A percentile compares a stretch with the other conserved stretches of the same genome.
Conservation (phyloP, 208 protist genomes). For the Trypanosoma rangeli region DNA sequence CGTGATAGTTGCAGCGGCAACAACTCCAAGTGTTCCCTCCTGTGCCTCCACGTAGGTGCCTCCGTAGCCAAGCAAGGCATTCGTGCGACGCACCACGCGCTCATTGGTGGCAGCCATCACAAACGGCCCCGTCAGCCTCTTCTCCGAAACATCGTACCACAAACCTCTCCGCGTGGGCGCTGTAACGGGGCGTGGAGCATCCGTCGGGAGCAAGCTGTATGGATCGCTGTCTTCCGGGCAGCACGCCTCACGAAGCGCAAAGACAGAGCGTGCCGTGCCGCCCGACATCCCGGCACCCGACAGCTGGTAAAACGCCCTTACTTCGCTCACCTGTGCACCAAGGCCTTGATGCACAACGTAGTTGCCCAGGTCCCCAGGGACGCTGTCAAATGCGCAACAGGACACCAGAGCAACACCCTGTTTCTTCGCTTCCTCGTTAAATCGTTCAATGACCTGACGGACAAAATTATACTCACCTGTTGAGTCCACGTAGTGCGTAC, state of each 20-base stretch:
- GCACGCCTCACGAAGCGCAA: constrained; percentile 30
- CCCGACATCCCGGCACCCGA: constrained; percentile 44
- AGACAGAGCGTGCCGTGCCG: constrained; percentile 68
- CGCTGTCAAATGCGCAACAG: constrained; percentile 88
- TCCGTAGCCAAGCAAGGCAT: constrained; percentile 57
- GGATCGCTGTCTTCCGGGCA: constrained; percentile 38
- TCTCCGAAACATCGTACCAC: constrained; percentile 54
- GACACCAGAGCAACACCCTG: constrained; percentile 67
- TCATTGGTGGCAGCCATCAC: constrained; percentile 71
- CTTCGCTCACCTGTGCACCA: constrained; percentile 42
- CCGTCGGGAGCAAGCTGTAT: constrained; percentile 37
- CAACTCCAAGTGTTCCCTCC: constrained; percentile 36
- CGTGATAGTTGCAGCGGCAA: constrained; percentile 28
- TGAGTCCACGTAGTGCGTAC: constrained; percentile 91
- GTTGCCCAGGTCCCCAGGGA: constrained; percentile 88
- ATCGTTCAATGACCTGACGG: constrained; percentile 54
- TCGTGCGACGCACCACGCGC: constrained; percentile 79
- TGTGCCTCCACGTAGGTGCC: constrained; percentile 60
- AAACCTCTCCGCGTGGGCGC: constrained; percentile 39
- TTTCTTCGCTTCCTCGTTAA: constrained; percentile 63
- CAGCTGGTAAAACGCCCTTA: constrained; percentile 45
- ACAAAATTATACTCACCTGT: constrained; percentile 90
- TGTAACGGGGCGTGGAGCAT: constrained; percentile 34
- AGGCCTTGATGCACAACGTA: constrained; percentile 58
- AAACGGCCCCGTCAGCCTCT: constrained; percentile 54